phyloP scores from a whole-genome alignment of 1,139 yeast species.

The Nadsonia starkeyi-henricii region DNA sequence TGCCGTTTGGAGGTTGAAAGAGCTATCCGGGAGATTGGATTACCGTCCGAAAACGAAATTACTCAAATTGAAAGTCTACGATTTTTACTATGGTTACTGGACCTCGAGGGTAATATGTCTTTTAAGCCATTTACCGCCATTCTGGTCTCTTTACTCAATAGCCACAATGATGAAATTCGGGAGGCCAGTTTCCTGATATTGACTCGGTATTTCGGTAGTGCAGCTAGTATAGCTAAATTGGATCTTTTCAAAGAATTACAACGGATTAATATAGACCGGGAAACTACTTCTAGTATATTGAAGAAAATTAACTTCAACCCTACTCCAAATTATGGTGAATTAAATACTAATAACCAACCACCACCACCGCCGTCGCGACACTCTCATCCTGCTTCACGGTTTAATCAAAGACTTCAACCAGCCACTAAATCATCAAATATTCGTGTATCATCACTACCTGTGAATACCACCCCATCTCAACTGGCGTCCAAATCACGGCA shows the following conservation, averaged over 20 bases:
- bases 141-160: not conserved
- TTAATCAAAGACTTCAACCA: not conserved
- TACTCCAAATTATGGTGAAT: not conserved
- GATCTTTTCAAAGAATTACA: not conserved
- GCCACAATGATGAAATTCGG: not conserved
- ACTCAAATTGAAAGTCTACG: not conserved
- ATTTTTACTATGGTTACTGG: not conserved
- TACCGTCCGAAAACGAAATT: not conserved
- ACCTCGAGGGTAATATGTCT: not conserved
- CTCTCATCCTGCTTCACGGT: not conserved
- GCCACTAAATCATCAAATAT: not conserved
- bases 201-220: not conserved
- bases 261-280: not conserved
- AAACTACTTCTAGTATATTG: not conserved
- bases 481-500: not conserved
- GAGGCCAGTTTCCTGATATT: not conserved
- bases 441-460: not conserved
- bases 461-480: not conserved
- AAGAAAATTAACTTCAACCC: not conserved
- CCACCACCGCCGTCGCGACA: not conserved
- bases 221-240: not conserved
- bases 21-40: not conserved
- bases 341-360: not conserved
- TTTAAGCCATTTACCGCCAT: not conserved
- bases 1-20: not conserved